A percentile compares a stretch with the other conserved stretches of the same genome.
Evolutionary conservation across 768 basidiomycete genomes (phyloP).

Genomic region (Macrolepiota albuminosa): DNA sequence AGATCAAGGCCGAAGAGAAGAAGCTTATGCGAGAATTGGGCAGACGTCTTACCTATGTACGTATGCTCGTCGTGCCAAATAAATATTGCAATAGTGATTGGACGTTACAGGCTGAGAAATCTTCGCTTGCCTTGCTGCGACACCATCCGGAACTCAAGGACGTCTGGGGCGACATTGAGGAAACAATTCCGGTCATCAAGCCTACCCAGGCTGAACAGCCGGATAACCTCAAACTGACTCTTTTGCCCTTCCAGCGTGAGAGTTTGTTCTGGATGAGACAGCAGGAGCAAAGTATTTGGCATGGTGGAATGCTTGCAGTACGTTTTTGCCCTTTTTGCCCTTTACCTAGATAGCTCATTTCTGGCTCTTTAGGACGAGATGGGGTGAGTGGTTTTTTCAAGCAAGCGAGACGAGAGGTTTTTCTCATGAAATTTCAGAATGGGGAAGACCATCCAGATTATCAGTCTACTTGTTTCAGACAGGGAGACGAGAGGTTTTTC

Average conservation of each 20-base stretch:
- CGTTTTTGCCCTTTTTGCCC: constrained; percentile 21
- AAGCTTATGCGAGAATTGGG: constrained; percentile 55
- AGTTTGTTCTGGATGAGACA: constrained; percentile 94
- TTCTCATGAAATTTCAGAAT: constrained; percentile 42
- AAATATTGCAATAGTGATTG: background rate
- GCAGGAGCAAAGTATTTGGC: constrained; percentile 85
- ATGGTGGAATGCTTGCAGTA: constrained; percentile 90
- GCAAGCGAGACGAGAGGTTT: background rate
- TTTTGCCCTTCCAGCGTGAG: constrained; percentile 95
- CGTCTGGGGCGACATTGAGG: constrained; percentile 86
- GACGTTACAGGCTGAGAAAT: constrained; percentile 62
- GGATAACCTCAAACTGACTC: constrained; percentile 70
- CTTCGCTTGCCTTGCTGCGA: constrained; percentile 53
- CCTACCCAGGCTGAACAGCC: constrained; percentile 80
- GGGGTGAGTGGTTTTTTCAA: constrained; percentile 51
- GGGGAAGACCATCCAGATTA: constrained; percentile 97
- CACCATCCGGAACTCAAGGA: constrained; percentile 78
- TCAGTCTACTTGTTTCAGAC: constrained; percentile 82
- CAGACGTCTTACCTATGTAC: constrained; percentile 67
- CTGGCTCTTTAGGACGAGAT: constrained; percentile 67
- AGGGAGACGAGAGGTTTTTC: constrained; percentile 15
- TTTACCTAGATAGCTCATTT: background rate
- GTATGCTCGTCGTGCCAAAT: constrained; percentile 16
- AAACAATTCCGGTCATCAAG: constrained; percentile 50
- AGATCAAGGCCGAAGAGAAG: constrained; percentile 42